These are phyloP conservation scores for Cryptomeria japonica DNA, from an alignment of 75 land plant genomes.

Conservation along the genomic window DNA sequence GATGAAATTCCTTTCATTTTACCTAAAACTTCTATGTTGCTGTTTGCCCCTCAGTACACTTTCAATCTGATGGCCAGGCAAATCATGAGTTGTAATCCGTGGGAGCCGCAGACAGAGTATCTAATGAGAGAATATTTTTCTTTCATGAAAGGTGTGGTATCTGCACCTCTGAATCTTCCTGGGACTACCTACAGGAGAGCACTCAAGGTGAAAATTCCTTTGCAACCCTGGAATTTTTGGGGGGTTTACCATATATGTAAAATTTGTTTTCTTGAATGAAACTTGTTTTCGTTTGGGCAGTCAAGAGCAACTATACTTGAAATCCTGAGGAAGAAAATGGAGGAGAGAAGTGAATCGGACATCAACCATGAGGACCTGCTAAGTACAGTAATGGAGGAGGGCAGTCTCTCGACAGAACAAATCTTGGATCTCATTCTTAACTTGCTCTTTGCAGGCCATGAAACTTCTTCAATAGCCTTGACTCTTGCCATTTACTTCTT, in stretches of 20 bases:
- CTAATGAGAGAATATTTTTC: slow-evolving; percentile 32
- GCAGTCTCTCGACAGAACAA: background rate
- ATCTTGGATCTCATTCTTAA: slow-evolving; percentile 44
- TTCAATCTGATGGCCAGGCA: slow-evolving; percentile 55
- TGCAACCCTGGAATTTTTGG: background rate
- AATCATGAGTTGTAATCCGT: slow-evolving; percentile 31
- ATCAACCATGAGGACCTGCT: slow-evolving; percentile 38
- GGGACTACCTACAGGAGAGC: slow-evolving; percentile 52
- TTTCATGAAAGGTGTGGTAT: slow-evolving; percentile 55
- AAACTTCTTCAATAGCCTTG: slow-evolving; percentile 48
- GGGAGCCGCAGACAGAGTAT: slow-evolving; percentile 26
- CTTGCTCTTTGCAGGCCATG: slow-evolving; percentile 51
- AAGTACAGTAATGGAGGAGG: slow-evolving; percentile 37
- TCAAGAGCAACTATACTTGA: slow-evolving; percentile 30
- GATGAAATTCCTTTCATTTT: background rate
- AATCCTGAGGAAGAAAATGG: slow-evolving; percentile 20
- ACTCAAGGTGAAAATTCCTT: slow-evolving; percentile 23
- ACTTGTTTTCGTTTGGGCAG: slow-evolving; percentile 18
- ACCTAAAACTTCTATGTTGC: background rate
- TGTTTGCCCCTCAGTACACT: slow-evolving; percentile 30
- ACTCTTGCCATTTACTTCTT: slow-evolving; percentile 42
- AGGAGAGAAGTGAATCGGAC: slow-evolving; percentile 4
- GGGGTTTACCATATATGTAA: no score
- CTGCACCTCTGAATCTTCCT: slow-evolving; percentile 44
- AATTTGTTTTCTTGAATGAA: no score